Evolutionary conservation across 2,329 filamentous ascomycete genomes (phyloP).

Genomic region (Lecanoromycetidae sp.): DNA sequence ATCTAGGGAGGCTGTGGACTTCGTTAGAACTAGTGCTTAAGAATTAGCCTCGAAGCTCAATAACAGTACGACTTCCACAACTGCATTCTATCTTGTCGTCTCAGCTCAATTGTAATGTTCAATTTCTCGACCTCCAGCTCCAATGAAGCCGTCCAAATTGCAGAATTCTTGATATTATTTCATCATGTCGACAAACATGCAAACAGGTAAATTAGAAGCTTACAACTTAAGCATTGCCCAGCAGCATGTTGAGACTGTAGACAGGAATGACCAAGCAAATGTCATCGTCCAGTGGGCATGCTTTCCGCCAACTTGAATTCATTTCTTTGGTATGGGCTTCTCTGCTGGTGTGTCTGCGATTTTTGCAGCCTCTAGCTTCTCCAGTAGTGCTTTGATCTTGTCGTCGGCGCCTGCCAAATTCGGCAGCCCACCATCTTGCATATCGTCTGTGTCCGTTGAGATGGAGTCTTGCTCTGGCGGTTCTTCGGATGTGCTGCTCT

Average conservation of each 20-base stretch:
- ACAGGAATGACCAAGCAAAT: no score
- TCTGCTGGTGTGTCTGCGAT: background rate
- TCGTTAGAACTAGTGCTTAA: background rate
- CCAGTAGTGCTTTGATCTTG: background rate
- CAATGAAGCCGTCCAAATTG: constrained; percentile 15
- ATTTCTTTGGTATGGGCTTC: no score
- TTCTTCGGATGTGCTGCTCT: background rate
- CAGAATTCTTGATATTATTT: constrained; percentile 18
- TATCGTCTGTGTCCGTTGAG: background rate
- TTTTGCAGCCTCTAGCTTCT: background rate
- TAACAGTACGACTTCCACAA: background rate
- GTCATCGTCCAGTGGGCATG: no score
- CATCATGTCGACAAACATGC: constrained; percentile 8
- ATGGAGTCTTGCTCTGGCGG: background rate
- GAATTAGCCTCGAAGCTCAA: no score
- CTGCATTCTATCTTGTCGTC: background rate
- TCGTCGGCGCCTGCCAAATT: no score
- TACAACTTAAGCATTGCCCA: background rate
- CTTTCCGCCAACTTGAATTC: no score
- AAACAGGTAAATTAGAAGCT: background rate
- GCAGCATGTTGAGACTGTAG: no score
- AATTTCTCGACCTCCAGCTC: constrained; percentile 12
- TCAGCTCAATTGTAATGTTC: constrained; percentile 10
- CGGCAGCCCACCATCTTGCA: no score
- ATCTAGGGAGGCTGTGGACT: no score